Evolutionary conservation across 163 green algal genomes (phyloP), one percentile per base, ranked within the genome.

Genomic region (Scenedesmus sp.): DNA sequence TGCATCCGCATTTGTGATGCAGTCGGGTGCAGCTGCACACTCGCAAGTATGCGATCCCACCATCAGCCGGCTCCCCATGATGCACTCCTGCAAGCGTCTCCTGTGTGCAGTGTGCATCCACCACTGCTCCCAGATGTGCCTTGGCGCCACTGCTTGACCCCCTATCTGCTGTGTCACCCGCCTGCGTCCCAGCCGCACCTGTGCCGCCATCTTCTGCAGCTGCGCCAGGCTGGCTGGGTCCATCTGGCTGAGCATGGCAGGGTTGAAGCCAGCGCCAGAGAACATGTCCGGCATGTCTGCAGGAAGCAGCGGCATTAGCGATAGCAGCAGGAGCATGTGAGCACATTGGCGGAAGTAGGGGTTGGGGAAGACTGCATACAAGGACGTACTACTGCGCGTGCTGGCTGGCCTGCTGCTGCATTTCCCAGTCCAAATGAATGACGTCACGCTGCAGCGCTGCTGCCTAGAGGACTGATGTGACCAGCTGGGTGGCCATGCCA

Each of bases 251-350:
- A 99, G 94, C 93, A 99, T 99, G 70, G 70, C 44, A 9, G 85
- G 72, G 85, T 89, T 83, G 68, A 89, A 70, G 68, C 85, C 85
- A 2, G 40, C 68, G 84, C 95, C 95, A 3, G 97, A 96, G 90
- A 99, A 94, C 90, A 99, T 91, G 56, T 99, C 98, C 86, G 98
- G 95, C 86, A 99, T 86, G 88, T 98, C 96, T 98, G 95, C 91
- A 93, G 33, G 24, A 13, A 42, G 40, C 51, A 86, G 61, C 81
- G 79, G 79, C 46, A 85, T 49, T 44, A 73, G 44, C 86, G 85
- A 30, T 30, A 76, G 65, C 30, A 76, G 65, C 30, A 76, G 2
- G 30, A 76, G 30, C 16, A 76, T 18, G 1, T 26, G 30, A 20
- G 65, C 65, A 37, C 30, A 18, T 22, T 22, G 30, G 30, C 65